Percentiles rank a stretch among this genome's conserved stretches.
Conservation (phyloP, 306 rosid species). For the Bauhinia variegata region DNA sequence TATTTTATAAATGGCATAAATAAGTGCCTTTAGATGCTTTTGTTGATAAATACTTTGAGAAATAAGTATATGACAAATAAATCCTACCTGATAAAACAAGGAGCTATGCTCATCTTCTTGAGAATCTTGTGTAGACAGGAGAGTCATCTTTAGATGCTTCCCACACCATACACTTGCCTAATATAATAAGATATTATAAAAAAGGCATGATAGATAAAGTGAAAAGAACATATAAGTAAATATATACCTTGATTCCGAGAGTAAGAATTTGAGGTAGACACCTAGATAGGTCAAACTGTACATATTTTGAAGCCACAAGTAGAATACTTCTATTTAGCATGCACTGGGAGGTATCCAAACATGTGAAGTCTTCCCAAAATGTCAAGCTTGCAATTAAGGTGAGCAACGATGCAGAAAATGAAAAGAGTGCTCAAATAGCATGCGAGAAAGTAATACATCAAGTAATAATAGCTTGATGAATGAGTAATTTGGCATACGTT, state of each 20-base stretch:
- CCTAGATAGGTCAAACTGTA: constrained; percentile 48
- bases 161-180: constrained; percentile 84
- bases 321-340: constrained; percentile 66
- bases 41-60: background rate
- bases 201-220: constrained; percentile 12
- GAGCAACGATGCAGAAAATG: constrained; percentile 33
- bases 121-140: constrained; percentile 78
- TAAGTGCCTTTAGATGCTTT: too few species aligned
- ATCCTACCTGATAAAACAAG: constrained; percentile 74
- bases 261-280: constrained; percentile 59
- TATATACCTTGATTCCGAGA: constrained; percentile 71
- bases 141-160: constrained; percentile 86
- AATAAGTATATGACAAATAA: constrained; percentile 21
- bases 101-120: constrained; percentile 77
- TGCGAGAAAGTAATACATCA: constrained; percentile 3
- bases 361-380: constrained; percentile 89
- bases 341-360: constrained; percentile 88
- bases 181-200: constrained; percentile 24
- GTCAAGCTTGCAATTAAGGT: constrained; percentile 75
- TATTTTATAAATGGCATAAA: too few species aligned
- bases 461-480: background rate
- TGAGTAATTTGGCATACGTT: background rate
- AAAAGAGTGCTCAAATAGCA: constrained; percentile 23
- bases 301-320: constrained; percentile 52
- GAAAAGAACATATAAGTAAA: constrained; percentile 10